A percentile compares a stretch with the other conserved stretches of the same genome.
phyloP scores from a whole-genome alignment of 1,284 basidiomycete genomes.

The Inonotus obliquus region DNA sequence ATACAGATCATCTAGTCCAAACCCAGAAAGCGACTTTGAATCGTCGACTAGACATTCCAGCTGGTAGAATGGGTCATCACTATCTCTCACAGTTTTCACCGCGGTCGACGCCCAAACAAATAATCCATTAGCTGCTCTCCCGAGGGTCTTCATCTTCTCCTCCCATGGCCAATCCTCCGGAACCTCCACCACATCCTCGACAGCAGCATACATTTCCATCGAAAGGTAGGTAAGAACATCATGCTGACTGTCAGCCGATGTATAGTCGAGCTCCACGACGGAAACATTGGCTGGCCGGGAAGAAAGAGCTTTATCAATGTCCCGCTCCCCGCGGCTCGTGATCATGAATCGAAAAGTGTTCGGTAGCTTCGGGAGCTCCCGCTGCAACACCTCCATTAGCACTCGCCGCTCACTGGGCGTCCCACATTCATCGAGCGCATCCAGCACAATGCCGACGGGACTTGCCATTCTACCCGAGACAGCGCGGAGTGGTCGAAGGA shows the following conservation, averaged over 20 bases:
- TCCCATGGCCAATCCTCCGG: neutral
- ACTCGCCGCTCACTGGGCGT: constrained; percentile 24
- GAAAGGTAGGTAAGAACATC: neutral
- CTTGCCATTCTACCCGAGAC: neutral
- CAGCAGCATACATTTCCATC: neutral
- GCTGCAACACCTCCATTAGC: constrained; percentile 25
- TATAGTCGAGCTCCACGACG: neutral
- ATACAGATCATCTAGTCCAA: constrained; percentile 3
- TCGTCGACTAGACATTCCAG: neutral
- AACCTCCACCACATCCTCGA: neutral
- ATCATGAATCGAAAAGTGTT: constrained; percentile 5
- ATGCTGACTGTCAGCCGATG: neutral
- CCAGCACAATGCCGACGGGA: constrained; percentile 6
- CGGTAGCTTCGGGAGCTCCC: constrained; percentile 19
- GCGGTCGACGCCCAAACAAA: constrained; percentile 29
- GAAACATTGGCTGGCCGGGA: neutral
- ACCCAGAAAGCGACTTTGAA: neutral
- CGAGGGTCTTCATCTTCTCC: constrained; percentile 21
- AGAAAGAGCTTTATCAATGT: neutral
- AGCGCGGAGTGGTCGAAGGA: neutral
- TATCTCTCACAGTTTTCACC: constrained; percentile 19
- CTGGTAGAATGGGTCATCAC: neutral
- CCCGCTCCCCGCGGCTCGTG: neutral
- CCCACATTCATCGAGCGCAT: constrained; percentile 12
- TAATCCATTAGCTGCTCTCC: constrained; percentile 23